These are phyloP conservation scores for Apiospora koreana DNA, from an alignment of 2,329 filamentous ascomycete species.

Conservation along the genomic window DNA sequence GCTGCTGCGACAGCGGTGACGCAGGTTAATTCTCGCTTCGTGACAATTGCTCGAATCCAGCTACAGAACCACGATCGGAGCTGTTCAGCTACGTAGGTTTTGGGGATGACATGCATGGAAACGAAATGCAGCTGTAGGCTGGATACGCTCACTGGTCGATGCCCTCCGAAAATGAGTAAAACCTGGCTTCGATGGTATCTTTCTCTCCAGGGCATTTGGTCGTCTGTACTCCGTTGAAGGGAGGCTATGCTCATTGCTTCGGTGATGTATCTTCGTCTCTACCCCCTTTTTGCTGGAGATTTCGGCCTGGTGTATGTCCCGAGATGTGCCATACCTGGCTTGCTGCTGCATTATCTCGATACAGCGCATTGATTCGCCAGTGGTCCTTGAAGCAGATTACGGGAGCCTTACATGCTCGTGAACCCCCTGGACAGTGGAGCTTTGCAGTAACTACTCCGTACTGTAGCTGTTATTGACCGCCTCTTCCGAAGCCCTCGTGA, in stretches of 20 bases:
- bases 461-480: not conserved
- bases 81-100: not conserved
- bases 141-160: not conserved
- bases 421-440: not conserved
- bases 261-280: too few species aligned
- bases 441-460: not conserved
- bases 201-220: not conserved
- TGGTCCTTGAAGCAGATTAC: not conserved
- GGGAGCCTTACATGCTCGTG: not conserved
- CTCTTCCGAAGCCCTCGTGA: not conserved
- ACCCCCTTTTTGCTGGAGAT: not conserved
- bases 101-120: not conserved
- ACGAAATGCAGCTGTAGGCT: not conserved
- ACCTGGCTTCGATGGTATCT: not conserved
- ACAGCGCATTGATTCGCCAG: not conserved
- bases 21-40: not conserved
- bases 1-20: not conserved
- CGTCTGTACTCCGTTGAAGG: not conserved
- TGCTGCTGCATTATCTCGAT: not conserved
- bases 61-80: not conserved
- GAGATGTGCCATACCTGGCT: not conserved
- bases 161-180: not conserved
- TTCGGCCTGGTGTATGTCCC: not conserved
- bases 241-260: not conserved
- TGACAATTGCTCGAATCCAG: not conserved